Evolutionary conservation across 768 basidiomycete species (phyloP).

Genomic region (Termitomyces titanicus): DNA sequence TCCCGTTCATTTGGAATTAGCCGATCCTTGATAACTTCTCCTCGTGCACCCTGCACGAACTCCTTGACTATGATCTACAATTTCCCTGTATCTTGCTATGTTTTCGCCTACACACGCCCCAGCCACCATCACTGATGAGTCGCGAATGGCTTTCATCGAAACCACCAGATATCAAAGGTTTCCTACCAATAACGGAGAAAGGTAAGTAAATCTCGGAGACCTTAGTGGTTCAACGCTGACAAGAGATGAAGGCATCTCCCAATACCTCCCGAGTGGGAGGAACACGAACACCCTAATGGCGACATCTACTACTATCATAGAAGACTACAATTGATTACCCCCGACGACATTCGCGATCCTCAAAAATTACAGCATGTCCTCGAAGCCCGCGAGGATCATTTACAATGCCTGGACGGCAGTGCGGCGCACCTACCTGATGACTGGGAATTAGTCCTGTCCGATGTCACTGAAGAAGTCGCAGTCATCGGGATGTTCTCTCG

Average conservation of each 20-base stretch:
- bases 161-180: constrained; percentile 18
- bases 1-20: constrained; percentile 22
- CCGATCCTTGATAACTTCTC: constrained; percentile 18
- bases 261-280: constrained; percentile 28
- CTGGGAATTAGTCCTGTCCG: constrained; percentile 36
- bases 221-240: not conserved
- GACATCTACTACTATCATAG: constrained; percentile 41
- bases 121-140: constrained; percentile 4
- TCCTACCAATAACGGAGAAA: constrained; percentile 7
- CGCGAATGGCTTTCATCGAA: constrained; percentile 16
- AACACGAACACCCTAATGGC: constrained; percentile 39
- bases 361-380: constrained; percentile 28
- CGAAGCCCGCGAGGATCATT: constrained; percentile 32
- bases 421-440: constrained; percentile 30
- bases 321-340: constrained; percentile 31
- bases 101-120: not conserved
- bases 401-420: constrained; percentile 29
- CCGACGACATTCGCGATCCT: constrained; percentile 34
- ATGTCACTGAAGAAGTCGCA: constrained; percentile 30
- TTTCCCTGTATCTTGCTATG: constrained; percentile 10
- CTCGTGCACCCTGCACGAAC: constrained; percentile 7
- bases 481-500: constrained; percentile 37
- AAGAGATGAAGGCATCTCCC: constrained; percentile 5
- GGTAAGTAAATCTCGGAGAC: constrained; percentile 7
- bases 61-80: constrained; percentile 9